Evolutionary conservation across 805 yeast species (phyloP).

Genomic region (Trichomonascus vanleenenianus): DNA sequence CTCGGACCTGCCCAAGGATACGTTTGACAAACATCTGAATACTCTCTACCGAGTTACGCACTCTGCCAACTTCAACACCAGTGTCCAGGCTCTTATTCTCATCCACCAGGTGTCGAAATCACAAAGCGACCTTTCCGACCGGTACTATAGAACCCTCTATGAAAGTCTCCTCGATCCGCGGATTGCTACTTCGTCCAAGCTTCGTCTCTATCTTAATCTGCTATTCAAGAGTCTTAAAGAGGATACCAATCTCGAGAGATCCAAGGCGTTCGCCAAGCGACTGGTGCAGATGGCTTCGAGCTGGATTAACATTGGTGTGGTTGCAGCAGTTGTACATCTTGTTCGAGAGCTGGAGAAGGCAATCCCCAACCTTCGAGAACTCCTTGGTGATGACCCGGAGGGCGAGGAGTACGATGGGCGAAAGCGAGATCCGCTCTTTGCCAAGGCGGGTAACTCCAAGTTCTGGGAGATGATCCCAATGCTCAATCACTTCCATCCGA

Average conservation of each 20-base stretch:
- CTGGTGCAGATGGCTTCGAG: slow-evolving; percentile 74
- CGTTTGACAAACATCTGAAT: slow-evolving; percentile 64
- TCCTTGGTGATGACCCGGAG: slow-evolving; percentile 38
- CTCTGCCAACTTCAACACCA: slow-evolving; percentile 87
- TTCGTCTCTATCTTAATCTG: slow-evolving; percentile 82
- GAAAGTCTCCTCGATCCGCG: slow-evolving; percentile 84
- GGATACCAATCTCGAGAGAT: slow-evolving; percentile 57
- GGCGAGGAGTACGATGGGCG: slow-evolving; percentile 58
- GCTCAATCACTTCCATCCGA: slow-evolving; percentile 82
- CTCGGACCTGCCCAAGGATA: slow-evolving; percentile 61
- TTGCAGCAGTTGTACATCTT: slow-evolving; percentile 73
- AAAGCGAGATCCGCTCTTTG: slow-evolving; percentile 86
- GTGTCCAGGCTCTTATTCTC: slow-evolving; percentile 83
- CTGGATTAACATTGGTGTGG: slow-evolving; percentile 84
- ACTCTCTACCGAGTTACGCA: slow-evolving; percentile 86
- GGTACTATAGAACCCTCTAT: slow-evolving; percentile 82
- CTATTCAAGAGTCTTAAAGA: slow-evolving; percentile 74
- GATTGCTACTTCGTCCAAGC: slow-evolving; percentile 79
- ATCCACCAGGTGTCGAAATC: slow-evolving; percentile 69
- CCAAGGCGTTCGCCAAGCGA: slow-evolving; percentile 85
- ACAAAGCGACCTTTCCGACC: slow-evolving; percentile 35
- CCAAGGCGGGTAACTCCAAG: slow-evolving; percentile 76
- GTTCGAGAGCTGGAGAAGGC: slow-evolving; percentile 59
- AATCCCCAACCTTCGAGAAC: slow-evolving; percentile 58
- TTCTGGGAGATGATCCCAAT: slow-evolving; percentile 82